Conservation (phyloP, 805 yeast genomes). For the Ogataea ganodermae region DNA sequence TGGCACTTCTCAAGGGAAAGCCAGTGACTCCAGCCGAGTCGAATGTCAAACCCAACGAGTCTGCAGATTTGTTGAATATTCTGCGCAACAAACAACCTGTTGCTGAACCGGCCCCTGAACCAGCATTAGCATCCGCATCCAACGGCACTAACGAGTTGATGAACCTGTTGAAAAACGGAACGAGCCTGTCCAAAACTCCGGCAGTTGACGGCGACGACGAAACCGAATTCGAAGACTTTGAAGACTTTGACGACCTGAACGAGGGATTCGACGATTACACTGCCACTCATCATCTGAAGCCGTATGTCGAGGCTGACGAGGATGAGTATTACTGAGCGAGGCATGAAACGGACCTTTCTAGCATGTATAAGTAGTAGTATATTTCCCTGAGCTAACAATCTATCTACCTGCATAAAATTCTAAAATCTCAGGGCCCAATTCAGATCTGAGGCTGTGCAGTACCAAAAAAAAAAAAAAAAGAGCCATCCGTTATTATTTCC, state of each 20-base stretch:
- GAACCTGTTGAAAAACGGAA: constrained; percentile 3
- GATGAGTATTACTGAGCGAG: constrained; percentile 15
- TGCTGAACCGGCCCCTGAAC: background rate
- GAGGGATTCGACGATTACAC: constrained; percentile 23
- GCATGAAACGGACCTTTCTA: background rate
- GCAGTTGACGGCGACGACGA: constrained; percentile 5
- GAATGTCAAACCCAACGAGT: background rate
- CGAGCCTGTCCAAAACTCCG: background rate
- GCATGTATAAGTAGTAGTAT: constrained; percentile 1
- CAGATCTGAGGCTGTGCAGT: constrained; percentile 9
- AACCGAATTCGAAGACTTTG: constrained; percentile 19
- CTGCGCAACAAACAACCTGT: constrained; percentile 2
- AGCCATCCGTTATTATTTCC: background rate
- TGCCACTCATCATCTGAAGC: constrained; percentile 23
- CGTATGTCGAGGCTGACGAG: constrained; percentile 23
- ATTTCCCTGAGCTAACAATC: background rate
- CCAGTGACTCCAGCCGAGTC: background rate
- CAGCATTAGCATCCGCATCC: background rate
- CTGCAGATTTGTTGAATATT: constrained; percentile 9
- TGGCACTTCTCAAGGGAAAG: background rate
- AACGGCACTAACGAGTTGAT: constrained; percentile 9
- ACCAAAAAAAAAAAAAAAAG: no score
- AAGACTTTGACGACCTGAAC: constrained; percentile 28
- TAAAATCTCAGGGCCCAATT: background rate
- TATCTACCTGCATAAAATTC: background rate